These are phyloP conservation scores for Pezicula carpinea DNA, from an alignment of 2,329 filamentous ascomycete species.

Conservation along the genomic window DNA sequence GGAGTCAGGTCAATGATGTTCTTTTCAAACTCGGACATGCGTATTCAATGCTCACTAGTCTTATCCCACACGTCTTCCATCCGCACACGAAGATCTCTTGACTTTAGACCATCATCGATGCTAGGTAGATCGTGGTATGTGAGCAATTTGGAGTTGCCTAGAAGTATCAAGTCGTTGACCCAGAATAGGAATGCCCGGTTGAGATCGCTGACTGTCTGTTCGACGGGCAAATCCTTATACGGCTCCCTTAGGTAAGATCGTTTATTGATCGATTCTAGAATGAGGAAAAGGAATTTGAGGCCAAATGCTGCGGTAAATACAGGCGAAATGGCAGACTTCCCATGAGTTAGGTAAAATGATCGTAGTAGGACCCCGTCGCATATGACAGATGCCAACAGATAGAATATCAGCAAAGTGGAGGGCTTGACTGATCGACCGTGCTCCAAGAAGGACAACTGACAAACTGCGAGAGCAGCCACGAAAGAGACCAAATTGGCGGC, in stretches of 20 bases:
- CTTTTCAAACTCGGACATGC: slow-evolving; percentile 5
- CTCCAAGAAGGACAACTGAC: slow-evolving; percentile 3
- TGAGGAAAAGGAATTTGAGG: slow-evolving; percentile 4
- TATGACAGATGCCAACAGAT: slow-evolving; percentile 2
- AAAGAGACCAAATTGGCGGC: neutral
- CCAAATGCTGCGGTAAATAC: slow-evolving; percentile 4
- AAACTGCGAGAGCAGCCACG: neutral
- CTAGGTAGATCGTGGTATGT: slow-evolving; percentile 14
- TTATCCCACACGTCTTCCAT: slow-evolving; percentile 5
- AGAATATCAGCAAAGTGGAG: neutral
- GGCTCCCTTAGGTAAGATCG: neutral
- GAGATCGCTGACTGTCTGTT: slow-evolving; percentile 13
- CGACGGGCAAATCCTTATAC: slow-evolving; percentile 7
- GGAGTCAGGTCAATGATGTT: neutral
- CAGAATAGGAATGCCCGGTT: slow-evolving; percentile 15
- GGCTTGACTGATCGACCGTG: slow-evolving; percentile 4
- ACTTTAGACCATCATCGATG: slow-evolving; percentile 9
- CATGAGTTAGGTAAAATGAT: neutral
- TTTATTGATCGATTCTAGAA: slow-evolving; percentile 11
- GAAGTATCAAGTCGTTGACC: slow-evolving; percentile 18
- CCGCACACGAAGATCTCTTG: slow-evolving; percentile 4
- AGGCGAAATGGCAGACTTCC: slow-evolving; percentile 5
- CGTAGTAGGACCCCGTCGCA: slow-evolving; percentile 8
- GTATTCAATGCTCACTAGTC: slow-evolving; percentile 9
- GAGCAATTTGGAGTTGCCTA: slow-evolving; percentile 16